phyloP scores from a whole-genome alignment of 78 protist species.

The Dictyostelium discoideum region dicty_2.7 NC_007088.5:3885001-3885500 shows the following conservation, averaged over 20 bases:
- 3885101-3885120: conserved; percentile 73
- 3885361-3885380: neutral
- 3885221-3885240: neutral
- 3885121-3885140: conserved; percentile 81
- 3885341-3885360: neutral
- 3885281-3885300: conserved; percentile 32
- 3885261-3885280: neutral
- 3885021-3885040: conserved; percentile 11
- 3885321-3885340: no score
- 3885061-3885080: neutral
- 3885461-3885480: neutral
- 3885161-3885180: conserved; percentile 88
- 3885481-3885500: neutral
- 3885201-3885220: neutral
- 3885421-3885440: conserved; percentile 23
- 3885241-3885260: neutral
- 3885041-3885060: conserved; percentile 1
- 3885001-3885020: conserved; percentile 41
- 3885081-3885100: conserved; percentile 28
- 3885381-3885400: neutral
- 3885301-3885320: conserved; percentile 24
- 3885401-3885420: neutral
- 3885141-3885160: conserved; percentile 96
- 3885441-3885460: conserved; percentile 23
- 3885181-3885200: conserved; percentile 85